Percentiles rank a stretch among this genome's conserved stretches.
These are phyloP conservation scores for Russula sp. DNA, from an alignment of 768 basidiomycete genomes.

Conservation along the genomic window DNA sequence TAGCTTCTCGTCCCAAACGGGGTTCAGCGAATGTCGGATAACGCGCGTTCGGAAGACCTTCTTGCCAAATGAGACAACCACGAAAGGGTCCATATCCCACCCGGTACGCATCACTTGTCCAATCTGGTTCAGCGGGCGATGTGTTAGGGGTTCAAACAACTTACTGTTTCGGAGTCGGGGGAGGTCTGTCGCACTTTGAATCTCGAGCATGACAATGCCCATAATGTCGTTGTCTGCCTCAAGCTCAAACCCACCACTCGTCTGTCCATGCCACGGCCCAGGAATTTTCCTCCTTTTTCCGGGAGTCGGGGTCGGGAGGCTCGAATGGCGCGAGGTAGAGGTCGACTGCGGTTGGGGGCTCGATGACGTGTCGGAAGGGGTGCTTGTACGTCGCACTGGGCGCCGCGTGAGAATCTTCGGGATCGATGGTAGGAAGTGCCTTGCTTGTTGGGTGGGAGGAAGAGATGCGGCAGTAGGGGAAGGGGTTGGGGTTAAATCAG, in stretches of 20 bases:
- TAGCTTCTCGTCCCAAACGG: conserved; percentile 92
- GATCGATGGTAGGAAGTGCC: conserved; percentile 33
- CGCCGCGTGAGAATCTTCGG: conserved; percentile 41
- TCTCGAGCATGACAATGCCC: conserved; percentile 94
- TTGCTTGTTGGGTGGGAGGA: conserved; percentile 33
- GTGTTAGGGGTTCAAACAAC: conserved; percentile 35
- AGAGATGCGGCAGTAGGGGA: conserved; percentile 32
- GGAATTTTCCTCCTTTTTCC: conserved; percentile 42
- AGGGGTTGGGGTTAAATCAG: conserved; percentile 16
- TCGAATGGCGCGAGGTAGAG: conserved; percentile 26
- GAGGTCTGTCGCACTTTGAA: conserved; percentile 76
- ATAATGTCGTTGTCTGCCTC: conserved; percentile 75
- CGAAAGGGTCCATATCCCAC: conserved; percentile 98
- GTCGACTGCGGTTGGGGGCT: conserved; percentile 9
- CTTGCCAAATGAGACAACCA: conserved; percentile 93
- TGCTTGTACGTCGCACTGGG: conserved; percentile 35
- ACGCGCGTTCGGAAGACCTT: conserved; percentile 94
- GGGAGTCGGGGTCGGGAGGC: conserved; percentile 30
- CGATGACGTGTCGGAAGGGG: conserved; percentile 35
- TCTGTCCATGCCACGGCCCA: conserved; percentile 40
- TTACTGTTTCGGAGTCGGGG: conserved; percentile 83
- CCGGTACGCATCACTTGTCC: conserved; percentile 78
- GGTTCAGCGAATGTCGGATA: conserved; percentile 80
- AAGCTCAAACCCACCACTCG: conserved; percentile 54
- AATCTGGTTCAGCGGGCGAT: not conserved